Base-by-base conservation (phyloP, 768 basidiomycete species). In the Suillus weaverae region DNA sequence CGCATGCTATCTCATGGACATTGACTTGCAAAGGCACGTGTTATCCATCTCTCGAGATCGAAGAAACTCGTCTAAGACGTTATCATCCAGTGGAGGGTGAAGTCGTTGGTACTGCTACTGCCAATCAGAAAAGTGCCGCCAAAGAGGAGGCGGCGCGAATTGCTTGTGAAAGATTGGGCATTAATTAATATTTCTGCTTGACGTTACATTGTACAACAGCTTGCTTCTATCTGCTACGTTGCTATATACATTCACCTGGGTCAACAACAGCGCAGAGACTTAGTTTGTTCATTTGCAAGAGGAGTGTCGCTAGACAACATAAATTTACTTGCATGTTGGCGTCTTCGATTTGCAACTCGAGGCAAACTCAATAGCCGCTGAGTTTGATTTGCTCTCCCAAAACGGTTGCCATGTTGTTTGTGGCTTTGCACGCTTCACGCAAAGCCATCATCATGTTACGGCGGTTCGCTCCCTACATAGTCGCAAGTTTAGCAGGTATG, bases 401-500 rank as follows among this genome's bases (percentile, higher is more conserved):
- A 59, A 59, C 3, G 57, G 39, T 59, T 30, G 26, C 16, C 18
- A 20, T 64, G 53, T 33, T 54, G 32, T 33, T 53, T 33, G 57
- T 38, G 32, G 59, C 60, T 48, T 26, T 26, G 39, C 32, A 36
- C 39, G n/a, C 36, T 43, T 38, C 30, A 60, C 35, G 33, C 43
- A n/a, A 50, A 44, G 38, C 10, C 55, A 64, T 77, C 64, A 69
- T 75, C 64, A 69, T 75, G 73, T 70, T 76, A 70, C 81, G 80
- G 64, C 81, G 84, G 64, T 73, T 79, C 39, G 67, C 81, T 30
- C 86, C 88, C 38, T 83, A 82, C 66, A 53, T 87, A 39, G 74
- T 90, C 46, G 89, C 89, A 62, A 81, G 82, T 41, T 67, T 81
- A 51, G 81, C 88, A 71, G 90, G 89, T 89, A 70, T 62, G 67